Evolutionary conservation across 164 flowering plant genomes (phyloP).

Genomic region (Dillenia turbinata): DNA sequence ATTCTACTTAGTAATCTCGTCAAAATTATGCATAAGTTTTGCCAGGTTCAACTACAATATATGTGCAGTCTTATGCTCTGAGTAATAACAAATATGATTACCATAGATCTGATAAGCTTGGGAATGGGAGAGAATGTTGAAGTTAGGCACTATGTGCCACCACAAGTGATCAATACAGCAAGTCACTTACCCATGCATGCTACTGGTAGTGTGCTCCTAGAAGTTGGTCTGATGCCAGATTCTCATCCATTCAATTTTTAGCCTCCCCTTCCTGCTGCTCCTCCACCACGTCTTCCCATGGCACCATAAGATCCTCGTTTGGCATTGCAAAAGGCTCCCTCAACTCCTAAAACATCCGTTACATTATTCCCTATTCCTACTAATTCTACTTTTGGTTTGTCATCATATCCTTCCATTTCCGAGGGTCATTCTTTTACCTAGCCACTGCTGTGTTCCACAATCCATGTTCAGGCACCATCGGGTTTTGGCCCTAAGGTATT

Average conservation of each 20-base stretch:
- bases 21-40: conserved; percentile 5
- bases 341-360: conserved; percentile 26
- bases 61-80: conserved; percentile 9
- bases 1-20: conserved; percentile 8
- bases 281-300: conserved; percentile 57
- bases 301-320: conserved; percentile 33
- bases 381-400: conserved; percentile 23
- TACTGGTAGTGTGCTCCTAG: conserved; percentile 12
- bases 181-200: conserved; percentile 13
- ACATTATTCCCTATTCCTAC: conserved; percentile 33
- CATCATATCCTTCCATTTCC: conserved; percentile 18
- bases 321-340: conserved; percentile 23
- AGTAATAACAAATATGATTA: conserved; percentile 12
- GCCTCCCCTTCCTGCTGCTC: conserved; percentile 62
- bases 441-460: conserved; percentile 9
- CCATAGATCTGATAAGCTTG: conserved; percentile 9
- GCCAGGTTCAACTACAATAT: background rate
- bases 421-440: conserved; percentile 20
- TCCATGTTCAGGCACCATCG: conserved; percentile 19
- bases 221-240: conserved; percentile 17
- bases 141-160: conserved; percentile 14
- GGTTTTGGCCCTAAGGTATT: conserved; percentile 31
- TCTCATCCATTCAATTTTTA: conserved; percentile 23
- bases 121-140: conserved; percentile 15
- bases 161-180: conserved; percentile 17